These are phyloP conservation scores for Rutstroemia sp. DNA, from an alignment of 2,329 filamentous ascomycete species.

Conservation along the genomic window DNA sequence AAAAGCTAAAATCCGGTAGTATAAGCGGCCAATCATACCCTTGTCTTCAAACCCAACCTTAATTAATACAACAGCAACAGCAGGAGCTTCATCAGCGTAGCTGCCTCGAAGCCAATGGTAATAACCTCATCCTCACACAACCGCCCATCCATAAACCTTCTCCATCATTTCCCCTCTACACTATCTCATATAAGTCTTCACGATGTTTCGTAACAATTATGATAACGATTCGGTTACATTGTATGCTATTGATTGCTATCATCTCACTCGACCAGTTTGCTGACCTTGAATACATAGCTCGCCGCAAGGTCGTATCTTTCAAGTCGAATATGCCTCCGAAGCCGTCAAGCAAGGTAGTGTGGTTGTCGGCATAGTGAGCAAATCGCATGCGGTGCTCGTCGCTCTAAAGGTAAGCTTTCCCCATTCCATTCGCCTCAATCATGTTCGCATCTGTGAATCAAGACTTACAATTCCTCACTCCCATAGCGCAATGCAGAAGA, in stretches of 20 bases:
- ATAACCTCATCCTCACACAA: no score
- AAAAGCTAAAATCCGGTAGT: no score
- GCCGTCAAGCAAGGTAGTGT: conserved; percentile 99
- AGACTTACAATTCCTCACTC: not conserved
- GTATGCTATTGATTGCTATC: conserved; percentile 45
- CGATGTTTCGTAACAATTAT: conserved; percentile 99
- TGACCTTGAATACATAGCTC: conserved; percentile 55
- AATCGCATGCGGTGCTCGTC: conserved; percentile 93
- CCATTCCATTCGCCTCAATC: not conserved
- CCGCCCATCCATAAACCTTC: no score
- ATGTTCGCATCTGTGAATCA: not conserved
- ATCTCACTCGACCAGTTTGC: conserved; percentile 6
- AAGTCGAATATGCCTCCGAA: conserved; percentile 98
- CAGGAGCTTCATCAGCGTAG: no score
- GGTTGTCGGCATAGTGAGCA: conserved; percentile 93
- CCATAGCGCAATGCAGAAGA: conserved; percentile 95
- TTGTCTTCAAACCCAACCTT: no score
- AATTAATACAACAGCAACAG: no score
- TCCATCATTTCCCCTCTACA: not conserved
- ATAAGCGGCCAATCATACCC: no score
- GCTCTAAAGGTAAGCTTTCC: conserved; percentile 73
- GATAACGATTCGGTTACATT: conserved; percentile 99
- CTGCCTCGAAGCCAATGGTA: no score
- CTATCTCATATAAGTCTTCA: conserved; percentile 30
- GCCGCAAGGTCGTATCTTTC: conserved; percentile 97